Conservation (phyloP, 805 yeast genomes). For the Clavispora vitiphila region DNA sequence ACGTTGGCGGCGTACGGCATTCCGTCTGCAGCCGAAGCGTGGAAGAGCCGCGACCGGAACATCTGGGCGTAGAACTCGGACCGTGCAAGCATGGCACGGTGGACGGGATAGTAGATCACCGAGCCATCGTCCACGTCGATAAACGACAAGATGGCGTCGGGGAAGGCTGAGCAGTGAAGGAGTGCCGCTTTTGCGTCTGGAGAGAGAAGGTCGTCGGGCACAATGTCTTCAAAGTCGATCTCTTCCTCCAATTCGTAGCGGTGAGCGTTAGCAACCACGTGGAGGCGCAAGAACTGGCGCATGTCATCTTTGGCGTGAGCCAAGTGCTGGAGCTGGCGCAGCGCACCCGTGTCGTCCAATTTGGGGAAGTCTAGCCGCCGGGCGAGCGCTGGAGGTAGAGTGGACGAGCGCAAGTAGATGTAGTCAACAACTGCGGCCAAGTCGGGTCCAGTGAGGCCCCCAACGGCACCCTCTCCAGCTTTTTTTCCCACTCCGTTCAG, state of each 20-base stretch:
- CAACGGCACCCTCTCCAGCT: no score
- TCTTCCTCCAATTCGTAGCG: conserved; percentile 18
- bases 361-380: conserved; percentile 8
- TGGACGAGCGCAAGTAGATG: conserved; percentile 24
- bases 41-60: conserved; percentile 46
- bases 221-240: conserved; percentile 28
- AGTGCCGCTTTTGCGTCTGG: conserved; percentile 19
- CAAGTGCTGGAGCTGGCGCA: conserved; percentile 18
- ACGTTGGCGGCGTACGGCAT: conserved; percentile 12
- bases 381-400: conserved; percentile 3
- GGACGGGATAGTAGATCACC: conserved; percentile 51
- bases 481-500: no score
- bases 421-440: conserved; percentile 25
- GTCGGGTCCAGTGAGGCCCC: conserved; percentile 10
- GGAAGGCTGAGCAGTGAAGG: conserved; percentile 19
- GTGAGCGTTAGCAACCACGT: conserved; percentile 18
- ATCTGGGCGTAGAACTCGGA: conserved; percentile 61
- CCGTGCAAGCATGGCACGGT: conserved; percentile 54
- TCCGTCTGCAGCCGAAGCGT: conserved; percentile 9
- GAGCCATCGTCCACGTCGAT: conserved; percentile 22
- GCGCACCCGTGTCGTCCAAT: not conserved
- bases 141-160: conserved; percentile 47
- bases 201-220: conserved; percentile 14
- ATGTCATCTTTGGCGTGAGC: conserved; percentile 33
- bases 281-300: conserved; percentile 20